These are phyloP conservation scores for Bothriochloa decipiens DNA, from an alignment of 176 grass and related monocot genomes.

Conservation along the genomic window DNA sequence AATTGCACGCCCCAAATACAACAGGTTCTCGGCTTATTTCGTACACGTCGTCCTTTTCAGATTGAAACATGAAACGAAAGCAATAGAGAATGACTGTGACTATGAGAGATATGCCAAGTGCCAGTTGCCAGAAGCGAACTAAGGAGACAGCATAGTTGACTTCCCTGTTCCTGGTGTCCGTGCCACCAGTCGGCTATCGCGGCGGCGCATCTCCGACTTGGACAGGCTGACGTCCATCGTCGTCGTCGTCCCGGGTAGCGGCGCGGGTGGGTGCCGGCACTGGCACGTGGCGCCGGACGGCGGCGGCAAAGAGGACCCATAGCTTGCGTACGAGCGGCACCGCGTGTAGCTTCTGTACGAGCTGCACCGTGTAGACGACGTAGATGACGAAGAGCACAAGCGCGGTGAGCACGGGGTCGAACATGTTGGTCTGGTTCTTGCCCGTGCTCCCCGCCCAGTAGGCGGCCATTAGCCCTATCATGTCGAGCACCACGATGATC, in stretches of 20 bases:
- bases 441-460: slow-evolving; percentile 4
- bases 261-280: too few relatives aligned
- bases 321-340: neutral
- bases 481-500: slow-evolving; percentile 10
- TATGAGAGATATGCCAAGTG: neutral
- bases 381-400: neutral
- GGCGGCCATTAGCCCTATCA: slow-evolving; percentile 10
- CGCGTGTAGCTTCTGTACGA: neutral
- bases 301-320: neutral
- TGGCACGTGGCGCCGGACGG: neutral
- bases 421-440: neutral
- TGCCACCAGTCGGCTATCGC: neutral
- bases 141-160: neutral
- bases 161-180: neutral
- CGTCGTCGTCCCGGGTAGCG: neutral
- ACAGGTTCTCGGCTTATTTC: neutral
- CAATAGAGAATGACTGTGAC: neutral
- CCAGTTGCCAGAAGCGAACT: neutral
- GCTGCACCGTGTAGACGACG: slow-evolving; percentile 1
- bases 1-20: neutral
- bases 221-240: neutral
- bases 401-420: neutral
- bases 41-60: neutral
- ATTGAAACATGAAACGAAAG: neutral
- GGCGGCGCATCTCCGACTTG: neutral